Conservation (phyloP, 2,329 filamentous ascomycete genomes). For the Podosphaera aphanis region DNA sequence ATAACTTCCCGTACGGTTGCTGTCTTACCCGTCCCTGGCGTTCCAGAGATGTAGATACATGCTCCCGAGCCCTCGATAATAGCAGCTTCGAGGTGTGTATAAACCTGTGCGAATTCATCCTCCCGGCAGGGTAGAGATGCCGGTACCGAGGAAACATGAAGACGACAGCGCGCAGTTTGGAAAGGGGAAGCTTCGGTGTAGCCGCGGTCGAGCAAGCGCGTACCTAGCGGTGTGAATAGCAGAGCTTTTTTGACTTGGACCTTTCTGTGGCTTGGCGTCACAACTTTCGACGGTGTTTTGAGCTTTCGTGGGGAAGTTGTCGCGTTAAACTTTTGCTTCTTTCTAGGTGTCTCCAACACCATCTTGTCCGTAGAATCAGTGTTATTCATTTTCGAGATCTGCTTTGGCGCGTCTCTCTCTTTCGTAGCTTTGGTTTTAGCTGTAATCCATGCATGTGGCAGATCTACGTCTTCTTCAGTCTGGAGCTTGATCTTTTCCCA, state of each 20-base stretch:
- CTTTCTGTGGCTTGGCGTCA: slow-evolving; percentile 41
- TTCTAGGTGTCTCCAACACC: slow-evolving; percentile 26
- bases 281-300: slow-evolving; percentile 19
- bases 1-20: slow-evolving; percentile 93
- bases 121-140: slow-evolving; percentile 76
- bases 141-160: slow-evolving; percentile 88
- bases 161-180: slow-evolving; percentile 63
- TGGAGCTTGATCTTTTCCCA: slow-evolving; percentile 65
- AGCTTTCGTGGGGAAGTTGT: slow-evolving; percentile 14
- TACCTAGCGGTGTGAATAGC: slow-evolving; percentile 89
- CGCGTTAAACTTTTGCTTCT: slow-evolving; percentile 27
- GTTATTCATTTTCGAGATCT: slow-evolving; percentile 8
- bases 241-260: slow-evolving; percentile 66
- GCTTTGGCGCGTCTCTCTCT: slow-evolving; percentile 10
- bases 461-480: slow-evolving; percentile 10
- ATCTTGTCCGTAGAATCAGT: slow-evolving; percentile 11
- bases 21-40: slow-evolving; percentile 89
- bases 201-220: slow-evolving; percentile 54
- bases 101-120: slow-evolving; percentile 74
- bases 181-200: slow-evolving; percentile 67
- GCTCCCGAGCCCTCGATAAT: slow-evolving; percentile 84
- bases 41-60: slow-evolving; percentile 98
- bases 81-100: slow-evolving; percentile 78
- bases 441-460: slow-evolving; percentile 25
- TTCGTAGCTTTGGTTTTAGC: slow-evolving; percentile 49